Base-by-base conservation (phyloP, 2,329 filamentous ascomycete genomes). In the Blastomyces silverae region DNA sequence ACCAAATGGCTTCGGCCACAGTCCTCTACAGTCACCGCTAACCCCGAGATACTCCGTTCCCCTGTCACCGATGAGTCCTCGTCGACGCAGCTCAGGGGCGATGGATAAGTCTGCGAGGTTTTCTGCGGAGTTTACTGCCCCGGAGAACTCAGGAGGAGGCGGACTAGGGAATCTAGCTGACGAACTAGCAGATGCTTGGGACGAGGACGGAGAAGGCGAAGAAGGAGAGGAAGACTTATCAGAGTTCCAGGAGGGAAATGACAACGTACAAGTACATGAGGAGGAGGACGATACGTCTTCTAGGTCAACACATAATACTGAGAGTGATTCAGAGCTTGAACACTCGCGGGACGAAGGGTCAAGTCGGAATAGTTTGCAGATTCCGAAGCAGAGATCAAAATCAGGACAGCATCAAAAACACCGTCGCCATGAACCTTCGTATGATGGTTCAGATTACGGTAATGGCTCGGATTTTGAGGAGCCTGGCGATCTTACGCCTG, bases 111-210 rank as follows among this genome's bases (percentile, higher is more conserved):
- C 72, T 37, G 69, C 73, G 20, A 74, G 77, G 46, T 74, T 74
- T 67, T 76, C 77, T 15, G 77, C 73, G 65, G 77, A 79, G 65
- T 78, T 77, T 67, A 73, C 73, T n/a, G 69, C 65, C 17, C 62
- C 70, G 28, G 65, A 69, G 55, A 73, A 74, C 39, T 69, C 69
- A n/a, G 75, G 73, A n/a, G 68, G 53, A 34, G 78, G 79, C 55
- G 85, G 84, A 11, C 73, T 86, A 62, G 85, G 85, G 31, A 87
- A 83, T 68, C 73, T 88, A 61, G 86, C 86, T 37, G 86, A 88
- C 71, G 86, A 88, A 71, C 75, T 88, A 31, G 85, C 83, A 34
- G 83, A 85, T 69, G 82, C 82, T n/a, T 84, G 82, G 79, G 83
- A 80, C 67, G 79, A 79, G 13, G 79, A 82, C 28, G 74, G 80